Evolutionary conservation across 257 asterid species (phyloP).

Genomic region (Solanum gracilifrons): DNA sequence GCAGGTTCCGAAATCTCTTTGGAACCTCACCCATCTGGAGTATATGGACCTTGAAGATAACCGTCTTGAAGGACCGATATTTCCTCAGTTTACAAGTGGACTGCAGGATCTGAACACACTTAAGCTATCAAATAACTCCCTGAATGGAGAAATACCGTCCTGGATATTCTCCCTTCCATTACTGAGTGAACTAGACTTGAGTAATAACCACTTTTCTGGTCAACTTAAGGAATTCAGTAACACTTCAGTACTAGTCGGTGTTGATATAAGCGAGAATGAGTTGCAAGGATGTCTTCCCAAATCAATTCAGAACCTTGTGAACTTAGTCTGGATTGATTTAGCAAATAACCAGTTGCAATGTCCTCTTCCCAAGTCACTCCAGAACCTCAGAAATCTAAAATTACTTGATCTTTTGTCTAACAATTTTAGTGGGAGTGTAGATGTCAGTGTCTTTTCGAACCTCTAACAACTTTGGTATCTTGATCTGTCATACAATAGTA

Average conservation of each 20-base stretch:
- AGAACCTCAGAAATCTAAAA: slow-evolving; percentile 5
- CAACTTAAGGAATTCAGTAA: slow-evolving; percentile 3
- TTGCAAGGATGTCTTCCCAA: slow-evolving; percentile 11
- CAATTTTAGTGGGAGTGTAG: background rate
- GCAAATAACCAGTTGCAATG: slow-evolving; percentile 1
- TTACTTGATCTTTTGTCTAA: background rate
- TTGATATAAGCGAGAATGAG: background rate
- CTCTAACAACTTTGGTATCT: background rate
- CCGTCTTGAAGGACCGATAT: background rate
- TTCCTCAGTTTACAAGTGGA: background rate
- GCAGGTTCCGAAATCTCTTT: slow-evolving; percentile 8
- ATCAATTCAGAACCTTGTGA: slow-evolving; percentile 12
- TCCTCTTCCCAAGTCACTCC: slow-evolving; percentile 10
- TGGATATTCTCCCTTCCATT: slow-evolving; percentile 13
- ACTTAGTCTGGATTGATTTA: background rate
- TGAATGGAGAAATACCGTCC: slow-evolving; percentile 7
- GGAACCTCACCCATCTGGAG: slow-evolving; percentile 8
- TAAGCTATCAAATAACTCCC: background rate
- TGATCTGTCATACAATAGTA: background rate
- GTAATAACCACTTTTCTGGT: slow-evolving; percentile 4
- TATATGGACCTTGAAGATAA: background rate
- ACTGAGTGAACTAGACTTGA: background rate
- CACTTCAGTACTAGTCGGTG: background rate
- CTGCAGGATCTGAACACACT: background rate
- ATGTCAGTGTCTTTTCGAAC: background rate